phyloP scores from a whole-genome alignment of 139 green algal species.

The Chlamydomonas incerta region DNA sequence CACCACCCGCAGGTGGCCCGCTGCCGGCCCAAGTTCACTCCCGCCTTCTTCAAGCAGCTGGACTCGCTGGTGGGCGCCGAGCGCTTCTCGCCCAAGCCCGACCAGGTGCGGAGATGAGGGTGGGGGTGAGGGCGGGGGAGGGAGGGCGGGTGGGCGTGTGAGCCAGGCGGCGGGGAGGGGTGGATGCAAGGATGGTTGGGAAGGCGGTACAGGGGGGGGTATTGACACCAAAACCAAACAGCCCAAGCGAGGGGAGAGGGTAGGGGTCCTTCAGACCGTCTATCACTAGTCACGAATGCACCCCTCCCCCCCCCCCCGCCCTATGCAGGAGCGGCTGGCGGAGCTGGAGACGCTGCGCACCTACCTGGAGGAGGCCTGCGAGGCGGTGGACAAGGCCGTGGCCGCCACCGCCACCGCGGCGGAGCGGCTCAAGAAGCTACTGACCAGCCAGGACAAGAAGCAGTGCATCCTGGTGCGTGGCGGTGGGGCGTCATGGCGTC shows the following conservation, averaged over 20 bases:
- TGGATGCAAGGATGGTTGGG: no score
- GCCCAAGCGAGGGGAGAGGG: no score
- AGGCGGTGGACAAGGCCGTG: conserved; percentile 78
- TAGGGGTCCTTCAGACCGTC: no score
- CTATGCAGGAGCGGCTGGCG: conserved; percentile 64
- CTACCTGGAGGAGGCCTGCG: conserved; percentile 75
- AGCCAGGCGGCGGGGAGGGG: not conserved
- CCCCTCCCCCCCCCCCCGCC: no score
- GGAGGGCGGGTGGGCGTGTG: no score
- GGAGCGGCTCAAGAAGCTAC: conserved; percentile 81
- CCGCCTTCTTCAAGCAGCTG: conserved; percentile 77
- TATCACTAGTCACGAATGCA: no score
- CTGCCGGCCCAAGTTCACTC: conserved; percentile 71
- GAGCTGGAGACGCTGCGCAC: conserved; percentile 90
- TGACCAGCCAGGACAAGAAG: conserved; percentile 82
- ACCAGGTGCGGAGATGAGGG: conserved; percentile 50
- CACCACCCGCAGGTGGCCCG: conserved; percentile 56
- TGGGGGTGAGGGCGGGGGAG: not conserved
- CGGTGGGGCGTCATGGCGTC: no score
- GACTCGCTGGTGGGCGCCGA: conserved; percentile 57
- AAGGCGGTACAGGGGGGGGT: no score
- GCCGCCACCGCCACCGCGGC: conserved; percentile 50
- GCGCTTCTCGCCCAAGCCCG: conserved; percentile 53
- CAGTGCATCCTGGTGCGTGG: conserved; percentile 67
- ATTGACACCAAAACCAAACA: no score